Evolutionary conservation across 139 green algal genomes (phyloP), one percentile per base, ranked within the genome.

Genomic region (Volvox africanus): DNA sequence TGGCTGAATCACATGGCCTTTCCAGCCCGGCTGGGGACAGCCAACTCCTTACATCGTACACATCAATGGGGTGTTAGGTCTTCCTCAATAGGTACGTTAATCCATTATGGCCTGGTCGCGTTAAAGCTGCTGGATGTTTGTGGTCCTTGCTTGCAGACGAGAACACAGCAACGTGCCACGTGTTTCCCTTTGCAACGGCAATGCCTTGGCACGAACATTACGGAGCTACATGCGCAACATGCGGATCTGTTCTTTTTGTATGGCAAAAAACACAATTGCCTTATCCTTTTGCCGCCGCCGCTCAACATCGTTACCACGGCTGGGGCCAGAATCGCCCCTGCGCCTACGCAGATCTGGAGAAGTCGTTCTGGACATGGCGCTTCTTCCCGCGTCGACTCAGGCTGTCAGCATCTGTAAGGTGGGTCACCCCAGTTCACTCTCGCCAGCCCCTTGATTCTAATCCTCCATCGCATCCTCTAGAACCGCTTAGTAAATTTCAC

Each of bases 121-220:
- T 13, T 30, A 33, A 61, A 61, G 20, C 61, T 17, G 75, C 75
- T 24, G 30, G 61, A 1, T 20, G 32, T 36, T 28, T 55, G 75
- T 81, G 75, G 75, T 55, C 75, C 32, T 81, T 1, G 75, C 75
- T 81, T 81, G 75, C 75, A 81, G 75, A 81, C 75, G 32, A 28
- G 75, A 81, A 11, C 75, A 20, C 75, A 55, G 28, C 32, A 61
- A 61, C 75, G 32, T 12, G 16, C 13, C 21, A 19, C 9, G 75
- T 55, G 75, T 30, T 30, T 5, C 75, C 61, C 17, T 19, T 24
- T 24, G 30, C 32, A 18, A 22, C 30, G 32, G n/a, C 30, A 55
- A 81, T 81, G 75, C 75, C 30, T 55, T 81, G 30, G 75, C 61
- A 81, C 19, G 75, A 61, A 55, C 65, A 73, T 73, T 30, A 30